Percentiles rank a stretch among this genome's conserved stretches.
Evolutionary conservation across 192 early-diverging fungal species (phyloP).

Genomic region (Coemansia sp.): DNA sequence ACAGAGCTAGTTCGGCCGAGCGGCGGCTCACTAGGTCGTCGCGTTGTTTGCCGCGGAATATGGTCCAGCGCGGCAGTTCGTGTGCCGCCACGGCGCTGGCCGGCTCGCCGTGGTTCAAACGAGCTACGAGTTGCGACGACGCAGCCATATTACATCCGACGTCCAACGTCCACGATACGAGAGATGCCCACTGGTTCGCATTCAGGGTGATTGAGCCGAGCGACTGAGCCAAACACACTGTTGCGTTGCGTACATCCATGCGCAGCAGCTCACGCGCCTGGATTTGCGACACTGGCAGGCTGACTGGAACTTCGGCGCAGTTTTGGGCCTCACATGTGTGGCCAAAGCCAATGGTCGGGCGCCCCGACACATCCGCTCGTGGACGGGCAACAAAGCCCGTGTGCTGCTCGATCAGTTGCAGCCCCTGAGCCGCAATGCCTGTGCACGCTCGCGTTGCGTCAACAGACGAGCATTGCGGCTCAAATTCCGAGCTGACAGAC

Average conservation of each 20-base stretch:
- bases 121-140: slow-evolving; percentile 17
- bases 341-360: slow-evolving; percentile 30
- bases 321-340: slow-evolving; percentile 20
- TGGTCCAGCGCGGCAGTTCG: slow-evolving; percentile 18
- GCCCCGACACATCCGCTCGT: slow-evolving; percentile 17
- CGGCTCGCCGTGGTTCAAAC: slow-evolving; percentile 23
- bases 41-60: not conserved
- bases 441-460: slow-evolving; percentile 3
- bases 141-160: slow-evolving; percentile 22
- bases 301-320: not conserved
- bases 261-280: slow-evolving; percentile 16
- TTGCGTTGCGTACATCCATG: slow-evolving; percentile 9
- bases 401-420: slow-evolving; percentile 18
- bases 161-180: slow-evolving; percentile 34
- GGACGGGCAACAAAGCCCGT: slow-evolving; percentile 18
- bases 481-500: not conserved
- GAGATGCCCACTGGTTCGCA: slow-evolving; percentile 37
- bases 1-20: slow-evolving; percentile 17
- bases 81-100: not conserved
- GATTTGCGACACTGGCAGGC: not conserved
- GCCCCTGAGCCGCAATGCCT: slow-evolving; percentile 5
- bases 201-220: not conserved
- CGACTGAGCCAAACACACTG: slow-evolving; percentile 9
- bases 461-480: slow-evolving; percentile 1
- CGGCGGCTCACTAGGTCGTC: slow-evolving; percentile 6